Evolutionary conservation across 176 grass and related monocot species (phyloP).

Genomic region (Eragrostis curvula): DNA sequence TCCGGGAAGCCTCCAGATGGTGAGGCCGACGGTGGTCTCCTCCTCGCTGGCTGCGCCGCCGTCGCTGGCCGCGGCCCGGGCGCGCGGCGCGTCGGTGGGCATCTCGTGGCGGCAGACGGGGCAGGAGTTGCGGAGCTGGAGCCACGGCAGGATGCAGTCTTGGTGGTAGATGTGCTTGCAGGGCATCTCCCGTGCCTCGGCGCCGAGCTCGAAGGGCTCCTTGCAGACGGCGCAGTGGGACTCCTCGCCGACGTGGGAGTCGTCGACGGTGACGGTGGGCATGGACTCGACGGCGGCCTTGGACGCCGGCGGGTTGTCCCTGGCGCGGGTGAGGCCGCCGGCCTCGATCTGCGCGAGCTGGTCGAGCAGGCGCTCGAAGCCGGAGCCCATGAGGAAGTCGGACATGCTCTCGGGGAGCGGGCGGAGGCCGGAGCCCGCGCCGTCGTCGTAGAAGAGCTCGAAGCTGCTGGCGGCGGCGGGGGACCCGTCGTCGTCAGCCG

Average conservation of each 20-base stretch:
- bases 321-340: conserved; percentile 46
- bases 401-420: conserved; percentile 91
- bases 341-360: conserved; percentile 93
- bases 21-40: conserved; percentile 75
- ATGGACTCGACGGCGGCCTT: conserved; percentile 93
- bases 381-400: conserved; percentile 95
- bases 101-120: conserved; percentile 94
- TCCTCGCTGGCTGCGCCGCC: conserved; percentile 26
- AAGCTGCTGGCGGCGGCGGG: conserved; percentile 52
- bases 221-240: conserved; percentile 94
- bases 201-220: conserved; percentile 76
- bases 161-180: conserved; percentile 94
- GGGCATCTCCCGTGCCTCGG: conserved; percentile 84
- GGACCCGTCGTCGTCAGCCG: neutral
- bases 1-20: conserved; percentile 95
- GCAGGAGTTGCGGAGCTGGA: conserved; percentile 87
- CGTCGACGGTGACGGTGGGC: conserved; percentile 61
- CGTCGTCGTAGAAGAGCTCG: conserved; percentile 97
- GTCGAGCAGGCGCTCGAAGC: conserved; percentile 85
- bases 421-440: conserved; percentile 77
- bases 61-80: neutral
- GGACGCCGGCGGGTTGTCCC: conserved; percentile 76
- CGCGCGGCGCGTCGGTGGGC: conserved; percentile 50
- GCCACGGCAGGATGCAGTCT: conserved; percentile 94
- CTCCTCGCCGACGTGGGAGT: conserved; percentile 51